A percentile compares a stretch with the other conserved stretches of the same genome.
Evolutionary conservation across 805 yeast genomes (phyloP).

Genomic region (Blastobotrys chiropterorum): DNA sequence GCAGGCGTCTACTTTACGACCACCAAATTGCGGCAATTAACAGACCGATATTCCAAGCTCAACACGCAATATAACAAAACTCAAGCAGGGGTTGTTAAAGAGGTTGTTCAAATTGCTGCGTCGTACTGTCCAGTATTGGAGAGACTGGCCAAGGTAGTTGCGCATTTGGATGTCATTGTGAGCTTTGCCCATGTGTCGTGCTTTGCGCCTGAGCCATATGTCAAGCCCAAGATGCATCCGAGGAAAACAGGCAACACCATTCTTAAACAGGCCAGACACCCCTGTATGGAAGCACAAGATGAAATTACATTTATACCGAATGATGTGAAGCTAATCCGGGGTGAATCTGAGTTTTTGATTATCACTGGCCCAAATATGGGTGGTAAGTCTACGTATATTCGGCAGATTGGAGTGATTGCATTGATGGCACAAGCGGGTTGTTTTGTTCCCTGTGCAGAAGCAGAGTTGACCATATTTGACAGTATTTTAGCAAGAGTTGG

Average conservation of each 20-base stretch:
- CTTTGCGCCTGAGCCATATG: slow-evolving; percentile 76
- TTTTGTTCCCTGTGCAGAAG: slow-evolving; percentile 72
- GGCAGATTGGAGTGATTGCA: slow-evolving; percentile 84
- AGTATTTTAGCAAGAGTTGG: slow-evolving; percentile 96
- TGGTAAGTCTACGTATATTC: slow-evolving; percentile 88
- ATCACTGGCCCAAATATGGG: slow-evolving; percentile 98
- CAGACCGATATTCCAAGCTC: slow-evolving; percentile 51
- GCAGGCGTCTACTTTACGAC: slow-evolving; percentile 95
- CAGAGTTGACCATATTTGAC: slow-evolving; percentile 81
- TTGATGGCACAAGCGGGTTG: slow-evolving; percentile 87
- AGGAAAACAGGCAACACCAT: slow-evolving; percentile 40
- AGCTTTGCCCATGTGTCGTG: slow-evolving; percentile 81
- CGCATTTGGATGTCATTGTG: slow-evolving; percentile 75
- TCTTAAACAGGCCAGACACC: slow-evolving; percentile 81
- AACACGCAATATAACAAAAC: slow-evolving; percentile 64
- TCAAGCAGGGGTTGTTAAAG: slow-evolving; percentile 73
- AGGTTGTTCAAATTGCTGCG: slow-evolving; percentile 71
- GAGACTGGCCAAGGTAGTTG: slow-evolving; percentile 54
- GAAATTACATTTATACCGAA: slow-evolving; percentile 87
- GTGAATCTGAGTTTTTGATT: slow-evolving; percentile 61
- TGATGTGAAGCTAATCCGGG: slow-evolving; percentile 63
- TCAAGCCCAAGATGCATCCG: slow-evolving; percentile 63
- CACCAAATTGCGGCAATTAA: slow-evolving; percentile 49
- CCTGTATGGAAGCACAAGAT: slow-evolving; percentile 89
- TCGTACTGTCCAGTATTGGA: slow-evolving; percentile 78